A percentile compares a stretch with the other conserved stretches of the same genome.
These are phyloP conservation scores for Mycosphaerelloides madeirae DNA, from an alignment of 2,329 filamentous ascomycete species.

Conservation along the genomic window DNA sequence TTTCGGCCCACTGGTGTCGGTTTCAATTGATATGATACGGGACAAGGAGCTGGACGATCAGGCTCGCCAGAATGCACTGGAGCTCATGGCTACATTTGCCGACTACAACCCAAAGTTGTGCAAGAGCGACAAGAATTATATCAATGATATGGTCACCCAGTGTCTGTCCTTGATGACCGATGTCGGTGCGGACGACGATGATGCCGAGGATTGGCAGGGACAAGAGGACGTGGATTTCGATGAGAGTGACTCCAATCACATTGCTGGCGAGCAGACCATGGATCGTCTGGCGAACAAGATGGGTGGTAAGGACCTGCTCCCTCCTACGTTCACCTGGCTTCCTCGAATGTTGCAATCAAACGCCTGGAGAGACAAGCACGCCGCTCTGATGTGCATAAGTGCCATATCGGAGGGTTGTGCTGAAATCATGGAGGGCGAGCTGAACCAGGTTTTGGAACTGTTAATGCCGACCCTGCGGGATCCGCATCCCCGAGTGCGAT, in stretches of 20 bases:
- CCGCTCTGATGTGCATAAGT: slow-evolving; percentile 96
- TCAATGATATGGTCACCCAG: slow-evolving; percentile 95
- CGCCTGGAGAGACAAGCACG: slow-evolving; percentile 91
- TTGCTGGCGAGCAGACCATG: slow-evolving; percentile 97
- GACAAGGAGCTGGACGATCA: slow-evolving; percentile 92
- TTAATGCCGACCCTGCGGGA: slow-evolving; percentile 91
- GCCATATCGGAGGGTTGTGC: slow-evolving; percentile 97
- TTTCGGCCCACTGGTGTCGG: slow-evolving; percentile 89
- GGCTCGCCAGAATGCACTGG: slow-evolving; percentile 87
- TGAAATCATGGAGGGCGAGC: slow-evolving; percentile 89
- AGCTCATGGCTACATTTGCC: slow-evolving; percentile 96
- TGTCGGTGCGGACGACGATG: slow-evolving; percentile 87
- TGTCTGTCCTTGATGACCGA: slow-evolving; percentile 98
- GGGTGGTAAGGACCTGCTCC: slow-evolving; percentile 85
- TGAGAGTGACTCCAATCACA: slow-evolving; percentile 94
- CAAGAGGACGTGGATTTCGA: slow-evolving; percentile 93
- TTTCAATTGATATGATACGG: slow-evolving; percentile 88
- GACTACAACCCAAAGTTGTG: slow-evolving; percentile 93
- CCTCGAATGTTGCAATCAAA: slow-evolving; percentile 96
- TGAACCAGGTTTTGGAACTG: slow-evolving; percentile 88
- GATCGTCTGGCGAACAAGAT: slow-evolving; percentile 95
- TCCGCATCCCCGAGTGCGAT: slow-evolving; percentile 86
- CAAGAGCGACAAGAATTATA: slow-evolving; percentile 87
- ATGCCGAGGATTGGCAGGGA: slow-evolving; percentile 87
- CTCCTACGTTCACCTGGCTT: slow-evolving; percentile 93